Base-by-base conservation (phyloP, 805 yeast species). In the Blastobotrys muscicola region DNA sequence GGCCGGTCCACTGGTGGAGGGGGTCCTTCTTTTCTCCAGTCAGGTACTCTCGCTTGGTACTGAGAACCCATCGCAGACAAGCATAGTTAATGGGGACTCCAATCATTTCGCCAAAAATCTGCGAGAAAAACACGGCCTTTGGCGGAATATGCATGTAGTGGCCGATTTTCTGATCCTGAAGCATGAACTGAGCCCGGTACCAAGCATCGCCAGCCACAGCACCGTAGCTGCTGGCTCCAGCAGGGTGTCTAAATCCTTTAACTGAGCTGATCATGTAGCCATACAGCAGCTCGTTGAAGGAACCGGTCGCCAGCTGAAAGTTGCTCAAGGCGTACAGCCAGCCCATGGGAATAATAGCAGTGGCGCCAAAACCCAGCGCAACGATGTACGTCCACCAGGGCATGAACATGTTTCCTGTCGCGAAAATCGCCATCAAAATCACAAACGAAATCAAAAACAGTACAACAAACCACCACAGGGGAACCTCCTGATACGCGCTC, bases 161-260 rank as follows among this genome's bases (percentile, higher is more conserved):
- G 23, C 42, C 42, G 15, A 39, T 39, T 30, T 39, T 39, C 14
- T 39, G 42, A 36, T 39, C 42, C 32, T 39, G 42, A 11, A 39
- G 41, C 47, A 44, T 44, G 15, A 41, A 44, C 32, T 44, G 47
- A 3, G 47, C 47, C 36, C 47, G 30, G 33, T 44, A 44, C 47
- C 47, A 44, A 10, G 47, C 47, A 23, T 44, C 47, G 31, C 47
- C 47, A 8, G 47, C 47, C 30, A 44, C 36, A 15, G 43, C 38
- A 10, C 42, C 42, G 10, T 39, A 39, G 13, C 37, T 39, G n/a
- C 37, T 37, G 11, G 45, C n/a, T 20, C 45, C 45, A 12, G 45
- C 45, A 11, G 45, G 45, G 29, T 42, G 45, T 15, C 30, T 42
- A 32, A 9, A 38, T 11, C 45, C 45, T 11, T 35, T 11, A 4